Base-by-base conservation (phyloP, 192 early-diverging fungal species). In the Backusella morwellensis region DNA sequence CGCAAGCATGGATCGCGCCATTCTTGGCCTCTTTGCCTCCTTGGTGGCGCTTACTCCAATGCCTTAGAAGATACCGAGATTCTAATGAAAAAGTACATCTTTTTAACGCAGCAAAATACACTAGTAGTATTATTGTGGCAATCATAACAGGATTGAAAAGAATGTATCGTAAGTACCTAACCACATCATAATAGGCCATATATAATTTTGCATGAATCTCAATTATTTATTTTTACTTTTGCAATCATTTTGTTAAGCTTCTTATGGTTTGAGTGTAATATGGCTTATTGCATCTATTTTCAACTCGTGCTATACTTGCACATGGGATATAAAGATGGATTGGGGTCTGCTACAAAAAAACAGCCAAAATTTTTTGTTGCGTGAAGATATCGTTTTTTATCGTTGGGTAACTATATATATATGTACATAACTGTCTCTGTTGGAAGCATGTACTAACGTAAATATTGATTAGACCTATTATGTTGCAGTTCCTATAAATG, bases 1-100 rank as follows among this genome's bases (percentile, higher is more conserved):
- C 88, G 35, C 81, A 87, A 36, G 85, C 88, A 82, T 92, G 90
- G 92, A 35, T 74, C 14, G 63, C 73, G 38, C 92, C 93, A 0
- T 86, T 91, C 40, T 74, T 93, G 35, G 86, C 89, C 17, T 86
- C 85, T 68, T 68, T 95, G 47, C 92, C 93, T 23, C 83, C 92
- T 32, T 85, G 85, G 79, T 89, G 89, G 82, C 91, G 94, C 41
- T 86, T 92, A 41, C n/a, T 93, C 3, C 94, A 95, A 80, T 95
- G 94, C 78, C 81, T 92, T 19, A 87, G 91, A 23, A 89, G 94
- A 70, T 94, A 84, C 74, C 74, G 76, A 14, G 89, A 93, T 66
- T 88, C 89, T 5, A 81, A 84, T 35, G 85, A 91, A 50, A 83
- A 80, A 35, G 85, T 87, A 70, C 93, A 90, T 66, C 88, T 93